Evolutionary conservation across 2,329 filamentous ascomycete species (phyloP), one percentile per base, ranked within the genome.

Genomic region (Domatiomyces globalis): DNA sequence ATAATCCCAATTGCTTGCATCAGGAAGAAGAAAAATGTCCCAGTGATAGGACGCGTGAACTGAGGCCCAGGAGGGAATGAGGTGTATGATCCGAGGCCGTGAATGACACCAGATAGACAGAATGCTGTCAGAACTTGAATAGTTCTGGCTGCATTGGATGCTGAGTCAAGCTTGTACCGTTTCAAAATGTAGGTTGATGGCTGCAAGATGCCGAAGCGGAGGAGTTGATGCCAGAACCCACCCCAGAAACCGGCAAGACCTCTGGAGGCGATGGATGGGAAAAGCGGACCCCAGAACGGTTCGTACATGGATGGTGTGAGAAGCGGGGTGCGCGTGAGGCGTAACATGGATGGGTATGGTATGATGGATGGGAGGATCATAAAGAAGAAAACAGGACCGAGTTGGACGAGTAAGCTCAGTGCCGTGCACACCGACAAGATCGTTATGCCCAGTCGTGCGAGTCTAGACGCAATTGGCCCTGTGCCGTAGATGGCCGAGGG

Each of bases 151-250:
- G 43, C 45, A 18, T 51, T 47, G 15, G 57, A 57, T 5, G 54
- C 50, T 25, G 49, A 52, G 42, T 56, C 46, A 12, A 20, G 36
- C 19, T 50, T 6, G 12, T 57, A 33, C 43, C 48, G 49, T 29
- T 54, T 19, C 36, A 58, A 56, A 39, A 60, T 17, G 15, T 57
- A 51, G 45, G 51, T 46, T 15, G 33, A 67, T 51, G 1, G 69
- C 67, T 2, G 69, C 49, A 25, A 69, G 45, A 50, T 70, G 61
- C 78, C 80, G 51, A 80, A 76, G 0, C 88, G 83, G 69, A 95
- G 94, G 2, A 83, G 82, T 67, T 95, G 89, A 66, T 96, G 90
- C 90, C 90, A 95, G 75, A 81, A 90, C 19, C 73, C 74, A 45
- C 85, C 82, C 90, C 90, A 96, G 68, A 83, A 84, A 0, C 88